Conservation (phyloP, 129 eudicot genomes). For the Arctium minus region DNA sequence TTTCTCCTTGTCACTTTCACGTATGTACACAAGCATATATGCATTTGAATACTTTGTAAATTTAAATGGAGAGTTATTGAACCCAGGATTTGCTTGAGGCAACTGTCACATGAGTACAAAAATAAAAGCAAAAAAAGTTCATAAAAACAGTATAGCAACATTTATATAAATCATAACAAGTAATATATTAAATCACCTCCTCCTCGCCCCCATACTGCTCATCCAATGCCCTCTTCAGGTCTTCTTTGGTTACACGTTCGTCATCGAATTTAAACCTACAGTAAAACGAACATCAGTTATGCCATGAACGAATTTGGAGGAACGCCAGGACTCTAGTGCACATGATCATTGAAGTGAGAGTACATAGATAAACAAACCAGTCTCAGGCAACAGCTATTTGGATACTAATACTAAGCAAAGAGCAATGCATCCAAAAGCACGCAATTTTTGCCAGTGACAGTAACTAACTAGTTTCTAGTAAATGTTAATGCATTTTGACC, state of each 20-base stretch:
- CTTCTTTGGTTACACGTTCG: conserved; percentile 87
- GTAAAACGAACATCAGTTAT: conserved; percentile 1
- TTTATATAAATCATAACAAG: conserved; percentile 4
- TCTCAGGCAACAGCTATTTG: not conserved
- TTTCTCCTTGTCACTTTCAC: conserved; percentile 68
- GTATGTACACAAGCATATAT: conserved; percentile 81
- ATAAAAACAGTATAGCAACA: not conserved
- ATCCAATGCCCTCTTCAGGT: conserved; percentile 79
- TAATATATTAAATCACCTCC: conserved; percentile 46
- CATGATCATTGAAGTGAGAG: not conserved
- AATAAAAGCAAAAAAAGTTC: not conserved
- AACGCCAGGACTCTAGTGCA: not conserved
- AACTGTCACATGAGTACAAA: conserved; percentile 36
- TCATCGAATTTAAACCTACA: conserved; percentile 85
- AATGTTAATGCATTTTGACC: not conserved
- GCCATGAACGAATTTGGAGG: not conserved
- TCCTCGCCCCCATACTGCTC: conserved; percentile 97
- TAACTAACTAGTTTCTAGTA: no score
- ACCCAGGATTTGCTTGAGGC: conserved; percentile 69
- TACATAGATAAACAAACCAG: not conserved
- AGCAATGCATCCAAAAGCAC: not conserved
- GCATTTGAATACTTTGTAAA: conserved; percentile 79
- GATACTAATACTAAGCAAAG: not conserved
- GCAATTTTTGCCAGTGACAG: not conserved
- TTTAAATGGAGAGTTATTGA: conserved; percentile 70